These are phyloP conservation scores for Paxillus involutus DNA, from an alignment of 768 basidiomycete genomes.

Conservation along the genomic window DNA sequence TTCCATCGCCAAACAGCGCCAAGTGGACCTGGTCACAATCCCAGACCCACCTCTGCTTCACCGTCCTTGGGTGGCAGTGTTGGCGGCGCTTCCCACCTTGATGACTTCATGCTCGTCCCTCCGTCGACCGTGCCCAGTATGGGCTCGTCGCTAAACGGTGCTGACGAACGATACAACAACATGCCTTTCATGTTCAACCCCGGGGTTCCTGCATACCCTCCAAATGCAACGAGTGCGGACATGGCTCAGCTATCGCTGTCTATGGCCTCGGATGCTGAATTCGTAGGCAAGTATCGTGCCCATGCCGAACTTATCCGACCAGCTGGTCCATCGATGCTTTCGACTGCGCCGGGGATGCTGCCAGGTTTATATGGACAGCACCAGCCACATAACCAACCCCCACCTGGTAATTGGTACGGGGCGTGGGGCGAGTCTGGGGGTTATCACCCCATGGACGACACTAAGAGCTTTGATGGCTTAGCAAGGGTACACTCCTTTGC, in stretches of 20 bases:
- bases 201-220: slow-evolving; percentile 15
- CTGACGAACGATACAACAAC: slow-evolving; percentile 30
- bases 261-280: slow-evolving; percentile 34
- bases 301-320: slow-evolving; percentile 46
- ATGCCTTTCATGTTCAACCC: slow-evolving; percentile 32
- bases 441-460: slow-evolving; percentile 27
- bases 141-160: slow-evolving; percentile 15
- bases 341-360: slow-evolving; percentile 6
- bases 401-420: slow-evolving; percentile 22
- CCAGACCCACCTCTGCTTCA: slow-evolving; percentile 36
- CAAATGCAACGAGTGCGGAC: slow-evolving; percentile 19
- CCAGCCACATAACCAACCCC: slow-evolving; percentile 7
- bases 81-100: slow-evolving; percentile 26
- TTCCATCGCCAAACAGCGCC: slow-evolving; percentile 83
- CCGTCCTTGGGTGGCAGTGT: slow-evolving; percentile 19
- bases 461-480: slow-evolving; percentile 24
- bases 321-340: slow-evolving; percentile 17
- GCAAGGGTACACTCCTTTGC: slow-evolving; percentile 17
- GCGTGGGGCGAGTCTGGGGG: slow-evolving; percentile 25
- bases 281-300: slow-evolving; percentile 45
- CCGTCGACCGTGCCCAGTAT: slow-evolving; percentile 34
- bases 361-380: slow-evolving; percentile 22
- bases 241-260: slow-evolving; percentile 19
- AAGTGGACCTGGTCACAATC: slow-evolving; percentile 62
- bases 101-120: slow-evolving; percentile 44